Conservation (phyloP, 2,329 filamentous ascomycete genomes). For the Ramularia collo-cygni region DNA sequence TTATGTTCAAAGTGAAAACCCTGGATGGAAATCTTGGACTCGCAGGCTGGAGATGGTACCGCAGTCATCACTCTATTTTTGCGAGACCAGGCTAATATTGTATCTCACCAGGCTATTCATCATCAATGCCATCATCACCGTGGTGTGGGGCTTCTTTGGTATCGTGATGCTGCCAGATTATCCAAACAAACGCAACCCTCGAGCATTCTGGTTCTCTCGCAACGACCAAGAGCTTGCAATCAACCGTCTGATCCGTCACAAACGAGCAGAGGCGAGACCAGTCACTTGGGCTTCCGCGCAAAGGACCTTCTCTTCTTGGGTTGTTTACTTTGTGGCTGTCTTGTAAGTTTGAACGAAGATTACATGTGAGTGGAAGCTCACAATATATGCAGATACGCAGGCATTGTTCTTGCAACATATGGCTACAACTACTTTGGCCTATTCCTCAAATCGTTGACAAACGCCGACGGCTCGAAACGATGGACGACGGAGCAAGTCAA, state of each 20-base stretch:
- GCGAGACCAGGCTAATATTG: no score
- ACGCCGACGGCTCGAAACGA: conserved; percentile 35
- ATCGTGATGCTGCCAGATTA: conserved; percentile 35
- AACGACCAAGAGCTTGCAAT: conserved; percentile 39
- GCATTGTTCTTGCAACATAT: conserved; percentile 41
- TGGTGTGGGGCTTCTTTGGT: conserved; percentile 29
- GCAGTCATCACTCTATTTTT: no score
- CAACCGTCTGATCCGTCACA: conserved; percentile 38
- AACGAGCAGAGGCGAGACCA: conserved; percentile 40
- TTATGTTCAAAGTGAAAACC: conserved; percentile 17
- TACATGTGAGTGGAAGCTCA: no score
- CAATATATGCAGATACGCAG: conserved; percentile 19
- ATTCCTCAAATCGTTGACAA: conserved; percentile 37
- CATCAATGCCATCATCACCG: conserved; percentile 33
- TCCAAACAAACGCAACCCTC: conserved; percentile 30
- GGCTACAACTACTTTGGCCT: conserved; percentile 43
- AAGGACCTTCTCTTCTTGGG: conserved; percentile 40
- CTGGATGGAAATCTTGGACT: conserved; percentile 27
- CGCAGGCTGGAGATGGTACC: conserved; percentile 31
- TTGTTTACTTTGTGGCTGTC: conserved; percentile 41
- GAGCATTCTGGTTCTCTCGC: conserved; percentile 42
- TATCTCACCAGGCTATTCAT: conserved; percentile 31
- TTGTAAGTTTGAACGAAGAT: conserved; percentile 30
- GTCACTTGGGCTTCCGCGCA: conserved; percentile 40
- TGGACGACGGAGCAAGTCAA: conserved; percentile 44